Conservation (phyloP, 1,139 yeast genomes). For the Eremothecium cymbalariae region DNA sequence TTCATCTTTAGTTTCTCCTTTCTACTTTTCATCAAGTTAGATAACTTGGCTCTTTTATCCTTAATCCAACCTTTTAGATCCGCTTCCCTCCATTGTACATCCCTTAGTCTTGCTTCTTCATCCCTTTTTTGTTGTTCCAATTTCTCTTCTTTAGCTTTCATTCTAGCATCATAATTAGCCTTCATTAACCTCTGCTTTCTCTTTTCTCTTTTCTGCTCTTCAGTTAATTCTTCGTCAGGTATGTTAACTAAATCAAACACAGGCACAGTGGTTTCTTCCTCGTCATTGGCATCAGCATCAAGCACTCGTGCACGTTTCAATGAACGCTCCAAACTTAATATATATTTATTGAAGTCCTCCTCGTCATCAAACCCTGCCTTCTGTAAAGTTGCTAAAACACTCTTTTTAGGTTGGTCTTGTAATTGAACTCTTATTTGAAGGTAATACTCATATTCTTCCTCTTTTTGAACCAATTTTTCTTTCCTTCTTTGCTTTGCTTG, state of each 20-base stretch:
- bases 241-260: slow-evolving; percentile 73
- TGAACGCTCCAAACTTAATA: slow-evolving; percentile 58
- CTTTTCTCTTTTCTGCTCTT: slow-evolving; percentile 79
- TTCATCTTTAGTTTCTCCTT: slow-evolving; percentile 64
- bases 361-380: slow-evolving; percentile 75
- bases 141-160: slow-evolving; percentile 74
- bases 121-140: slow-evolving; percentile 45
- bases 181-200: slow-evolving; percentile 73
- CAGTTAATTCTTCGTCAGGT: slow-evolving; percentile 75
- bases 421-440: slow-evolving; percentile 49
- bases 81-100: slow-evolving; percentile 65
- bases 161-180: slow-evolving; percentile 83
- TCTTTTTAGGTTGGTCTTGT: slow-evolving; percentile 40
- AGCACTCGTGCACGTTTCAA: slow-evolving; percentile 59
- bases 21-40: slow-evolving; percentile 46
- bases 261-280: slow-evolving; percentile 41
- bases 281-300: slow-evolving; percentile 51
- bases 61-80: slow-evolving; percentile 78
- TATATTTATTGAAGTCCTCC: slow-evolving; percentile 60
- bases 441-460: slow-evolving; percentile 71
- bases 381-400: slow-evolving; percentile 40
- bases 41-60: slow-evolving; percentile 56
- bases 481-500: slow-evolving; percentile 81
- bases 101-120: slow-evolving; percentile 48
- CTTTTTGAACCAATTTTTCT: slow-evolving; percentile 74